A percentile compares a stretch with the other conserved stretches of the same genome.
phyloP scores from a whole-genome alignment of 2,329 filamentous ascomycete genomes.

The Hymenoscyphus fructigenus region DNA sequence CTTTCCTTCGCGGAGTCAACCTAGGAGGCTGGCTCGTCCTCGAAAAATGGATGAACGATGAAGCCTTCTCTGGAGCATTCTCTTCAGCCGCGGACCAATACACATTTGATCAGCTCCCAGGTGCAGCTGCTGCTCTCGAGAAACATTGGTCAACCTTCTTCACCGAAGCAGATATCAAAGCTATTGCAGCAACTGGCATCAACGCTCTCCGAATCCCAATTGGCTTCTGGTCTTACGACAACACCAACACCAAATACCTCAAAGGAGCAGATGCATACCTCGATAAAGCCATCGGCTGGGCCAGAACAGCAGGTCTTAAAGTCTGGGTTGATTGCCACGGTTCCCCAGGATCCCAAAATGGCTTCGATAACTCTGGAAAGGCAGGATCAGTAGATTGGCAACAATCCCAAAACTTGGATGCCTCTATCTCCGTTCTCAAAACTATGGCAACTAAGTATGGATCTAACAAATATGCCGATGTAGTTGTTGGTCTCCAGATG shows the following conservation, averaged over 20 bases:
- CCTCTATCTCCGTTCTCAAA: slow-evolving; percentile 39
- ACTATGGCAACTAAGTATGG: slow-evolving; percentile 43
- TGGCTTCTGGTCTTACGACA: slow-evolving; percentile 58
- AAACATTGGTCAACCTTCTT: slow-evolving; percentile 50
- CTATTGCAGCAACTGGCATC: slow-evolving; percentile 52
- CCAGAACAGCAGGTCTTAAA: slow-evolving; percentile 48
- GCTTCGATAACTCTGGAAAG: slow-evolving; percentile 60
- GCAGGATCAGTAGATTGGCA: slow-evolving; percentile 44
- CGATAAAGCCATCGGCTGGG: slow-evolving; percentile 55
- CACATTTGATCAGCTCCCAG: slow-evolving; percentile 38
- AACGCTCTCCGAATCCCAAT: slow-evolving; percentile 59
- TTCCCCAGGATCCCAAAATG: slow-evolving; percentile 55
- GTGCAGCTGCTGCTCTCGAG: slow-evolving; percentile 36
- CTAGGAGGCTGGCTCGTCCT: slow-evolving; percentile 38
- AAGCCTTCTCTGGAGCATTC: slow-evolving; percentile 36
- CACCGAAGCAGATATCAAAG: slow-evolving; percentile 42
- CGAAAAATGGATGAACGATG: slow-evolving; percentile 45
- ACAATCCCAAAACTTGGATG: slow-evolving; percentile 36
- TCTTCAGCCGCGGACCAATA: slow-evolving; percentile 39
- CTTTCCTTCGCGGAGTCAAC: slow-evolving; percentile 40
- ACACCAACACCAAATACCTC: slow-evolving; percentile 48
- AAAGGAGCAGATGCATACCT: slow-evolving; percentile 50
- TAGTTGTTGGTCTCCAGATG: slow-evolving; percentile 42
- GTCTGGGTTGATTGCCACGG: slow-evolving; percentile 58
- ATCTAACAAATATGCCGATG: slow-evolving; percentile 39